These are phyloP conservation scores for Eucalyptus curtisii DNA, from an alignment of 345 rosid genomes.

Conservation along the genomic window DNA sequence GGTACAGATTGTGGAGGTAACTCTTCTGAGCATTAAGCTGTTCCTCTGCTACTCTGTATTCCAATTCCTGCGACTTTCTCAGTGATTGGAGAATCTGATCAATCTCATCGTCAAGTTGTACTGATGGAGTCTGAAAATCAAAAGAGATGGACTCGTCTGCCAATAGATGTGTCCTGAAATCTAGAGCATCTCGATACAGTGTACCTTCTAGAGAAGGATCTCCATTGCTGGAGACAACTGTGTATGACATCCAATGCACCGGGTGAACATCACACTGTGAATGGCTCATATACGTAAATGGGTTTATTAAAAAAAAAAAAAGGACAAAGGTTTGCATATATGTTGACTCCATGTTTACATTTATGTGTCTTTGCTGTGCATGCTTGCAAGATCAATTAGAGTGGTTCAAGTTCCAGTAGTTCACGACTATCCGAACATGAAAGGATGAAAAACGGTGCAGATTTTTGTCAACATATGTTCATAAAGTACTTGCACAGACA, in stretches of 20 bases:
- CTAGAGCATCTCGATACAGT: constrained; percentile 5
- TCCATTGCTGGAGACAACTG: constrained; percentile 21
- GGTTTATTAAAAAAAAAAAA: background rate
- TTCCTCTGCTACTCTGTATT: constrained; percentile 62
- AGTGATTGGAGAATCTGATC: constrained; percentile 39
- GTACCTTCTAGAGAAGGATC: constrained; percentile 9
- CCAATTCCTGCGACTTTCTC: constrained; percentile 42
- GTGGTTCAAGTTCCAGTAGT: background rate
- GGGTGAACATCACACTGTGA: background rate
- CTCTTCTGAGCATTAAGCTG: constrained; percentile 50
- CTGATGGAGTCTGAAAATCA: constrained; percentile 27
- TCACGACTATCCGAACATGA: background rate
- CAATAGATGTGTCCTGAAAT: background rate
- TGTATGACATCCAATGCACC: background rate
- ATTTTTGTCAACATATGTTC: background rate
- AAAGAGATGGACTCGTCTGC: constrained; percentile 6
- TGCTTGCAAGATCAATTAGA: background rate
- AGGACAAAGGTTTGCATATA: background rate
- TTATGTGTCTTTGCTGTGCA: background rate
- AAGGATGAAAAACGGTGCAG: background rate
- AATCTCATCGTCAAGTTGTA: constrained; percentile 53
- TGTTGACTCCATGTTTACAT: background rate
- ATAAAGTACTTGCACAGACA: background rate
- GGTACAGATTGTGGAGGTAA: constrained; percentile 38
- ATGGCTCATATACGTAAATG: background rate